phyloP scores from a whole-genome alignment of 176 grass and related monocot species.

The Triticum turgidum region DNA sequence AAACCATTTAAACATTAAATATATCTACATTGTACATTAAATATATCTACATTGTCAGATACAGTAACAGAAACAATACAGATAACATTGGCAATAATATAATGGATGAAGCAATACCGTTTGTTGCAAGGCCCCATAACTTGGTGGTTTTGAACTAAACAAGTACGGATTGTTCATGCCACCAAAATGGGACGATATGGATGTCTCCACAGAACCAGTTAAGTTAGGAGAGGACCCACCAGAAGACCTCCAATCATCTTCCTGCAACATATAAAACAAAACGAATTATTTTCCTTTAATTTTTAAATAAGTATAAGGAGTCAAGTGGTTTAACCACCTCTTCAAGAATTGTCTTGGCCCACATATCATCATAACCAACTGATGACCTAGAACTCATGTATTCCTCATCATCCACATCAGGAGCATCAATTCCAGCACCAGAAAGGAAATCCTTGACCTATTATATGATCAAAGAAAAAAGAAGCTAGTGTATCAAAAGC shows the following conservation, averaged over 20 bases:
- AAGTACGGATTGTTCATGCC: conserved; percentile 93
- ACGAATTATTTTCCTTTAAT: neutral
- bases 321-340: conserved; percentile 50
- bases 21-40: too few species aligned
- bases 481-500: conserved; percentile 1
- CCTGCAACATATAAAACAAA: conserved; percentile 54
- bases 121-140: conserved; percentile 62
- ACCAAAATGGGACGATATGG: conserved; percentile 96
- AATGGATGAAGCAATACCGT: conserved; percentile 45
- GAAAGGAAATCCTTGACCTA: conserved; percentile 99
- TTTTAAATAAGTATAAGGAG: neutral
- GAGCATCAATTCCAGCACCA: conserved; percentile 93
- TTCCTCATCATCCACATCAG: conserved; percentile 98
- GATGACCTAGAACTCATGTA: conserved; percentile 87
- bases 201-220: conserved; percentile 81
- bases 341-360: conserved; percentile 98
- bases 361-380: conserved; percentile 93
- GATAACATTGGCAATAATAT: neutral
- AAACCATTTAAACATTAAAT: too few species aligned
- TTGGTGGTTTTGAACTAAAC: conserved; percentile 89
- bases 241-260: conserved; percentile 91
- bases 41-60: neutral
- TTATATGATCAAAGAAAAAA: conserved; percentile 28
- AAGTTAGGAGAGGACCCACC: conserved; percentile 87
- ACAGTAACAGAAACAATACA: neutral